A percentile compares a stretch with the other conserved stretches of the same genome.
Evolutionary conservation across 163 green algal species (phyloP).

Genomic region (Coccomyxa subellipsoidea): DNA sequence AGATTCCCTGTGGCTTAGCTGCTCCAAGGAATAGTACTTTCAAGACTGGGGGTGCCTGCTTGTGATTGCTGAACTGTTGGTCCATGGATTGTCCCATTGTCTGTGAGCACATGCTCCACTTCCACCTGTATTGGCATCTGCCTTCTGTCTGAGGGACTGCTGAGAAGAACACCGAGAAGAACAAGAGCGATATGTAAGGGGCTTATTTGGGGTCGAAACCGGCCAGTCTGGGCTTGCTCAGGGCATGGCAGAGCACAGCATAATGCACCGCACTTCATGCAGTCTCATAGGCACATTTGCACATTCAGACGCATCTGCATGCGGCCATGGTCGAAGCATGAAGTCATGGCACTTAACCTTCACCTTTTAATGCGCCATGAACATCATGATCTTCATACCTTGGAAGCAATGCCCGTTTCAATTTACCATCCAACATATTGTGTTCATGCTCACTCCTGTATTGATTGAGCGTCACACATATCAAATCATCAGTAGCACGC

Average conservation of each 20-base stretch:
- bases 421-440: no score
- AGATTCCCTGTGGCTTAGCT: not conserved
- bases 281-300: not conserved
- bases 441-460: no score
- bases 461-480: no score
- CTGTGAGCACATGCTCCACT: not conserved
- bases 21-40: not conserved
- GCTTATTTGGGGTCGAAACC: not conserved
- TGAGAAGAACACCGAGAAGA: not conserved
- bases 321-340: no score
- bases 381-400: no score
- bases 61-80: not conserved
- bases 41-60: not conserved
- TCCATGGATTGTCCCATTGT: not conserved
- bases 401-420: no score
- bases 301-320: not conserved
- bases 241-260: no score
- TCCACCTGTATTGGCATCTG: not conserved
- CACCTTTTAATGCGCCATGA: no score
- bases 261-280: not conserved
- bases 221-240: not conserved
- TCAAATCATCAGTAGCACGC: no score
- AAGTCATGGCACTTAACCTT: no score
- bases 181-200: not conserved
- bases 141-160: not conserved